Percentiles rank a stretch among this genome's conserved stretches.
These are phyloP conservation scores for Trametes punicea DNA, from an alignment of 768 basidiomycete species.

Conservation along the genomic window DNA sequence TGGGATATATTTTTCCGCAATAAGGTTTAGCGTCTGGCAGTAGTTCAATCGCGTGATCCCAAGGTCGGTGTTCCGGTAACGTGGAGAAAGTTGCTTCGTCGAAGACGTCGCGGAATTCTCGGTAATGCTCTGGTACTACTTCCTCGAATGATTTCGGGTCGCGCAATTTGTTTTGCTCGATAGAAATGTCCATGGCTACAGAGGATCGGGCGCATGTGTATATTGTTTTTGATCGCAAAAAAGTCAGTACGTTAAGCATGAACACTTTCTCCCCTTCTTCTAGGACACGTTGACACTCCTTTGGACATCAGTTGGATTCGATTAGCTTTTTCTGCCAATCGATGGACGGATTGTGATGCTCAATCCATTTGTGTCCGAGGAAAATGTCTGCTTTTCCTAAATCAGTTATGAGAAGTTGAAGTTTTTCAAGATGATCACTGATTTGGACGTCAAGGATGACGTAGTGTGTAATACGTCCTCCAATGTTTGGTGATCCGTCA, in stretches of 20 bases:
- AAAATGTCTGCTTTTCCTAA: conserved; percentile 1
- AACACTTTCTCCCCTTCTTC: not conserved
- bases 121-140: conserved; percentile 21
- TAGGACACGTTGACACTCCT: not conserved
- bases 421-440: conserved; percentile 8
- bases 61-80: conserved; percentile 31
- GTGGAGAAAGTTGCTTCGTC: conserved; percentile 20
- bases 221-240: not conserved
- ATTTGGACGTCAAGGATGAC: not conserved
- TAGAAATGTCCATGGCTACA: not conserved
- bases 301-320: conserved; percentile 1
- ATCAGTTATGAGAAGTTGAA: conserved; percentile 1
- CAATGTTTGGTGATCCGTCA: conserved; percentile 5
- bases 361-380: conserved; percentile 12
- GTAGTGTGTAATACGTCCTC: conserved; percentile 7
- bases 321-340: conserved; percentile 14
- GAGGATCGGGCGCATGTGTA: not conserved
- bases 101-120: conserved; percentile 29
- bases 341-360: conserved; percentile 19
- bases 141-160: not conserved
- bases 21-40: conserved; percentile 23
- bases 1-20: conserved; percentile 18
- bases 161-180: conserved; percentile 1
- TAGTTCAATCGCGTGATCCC: conserved; percentile 36
- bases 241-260: not conserved